phyloP scores from a whole-genome alignment of 2,329 filamentous ascomycete species.

The Colletotrichum chlorophyti region DNA sequence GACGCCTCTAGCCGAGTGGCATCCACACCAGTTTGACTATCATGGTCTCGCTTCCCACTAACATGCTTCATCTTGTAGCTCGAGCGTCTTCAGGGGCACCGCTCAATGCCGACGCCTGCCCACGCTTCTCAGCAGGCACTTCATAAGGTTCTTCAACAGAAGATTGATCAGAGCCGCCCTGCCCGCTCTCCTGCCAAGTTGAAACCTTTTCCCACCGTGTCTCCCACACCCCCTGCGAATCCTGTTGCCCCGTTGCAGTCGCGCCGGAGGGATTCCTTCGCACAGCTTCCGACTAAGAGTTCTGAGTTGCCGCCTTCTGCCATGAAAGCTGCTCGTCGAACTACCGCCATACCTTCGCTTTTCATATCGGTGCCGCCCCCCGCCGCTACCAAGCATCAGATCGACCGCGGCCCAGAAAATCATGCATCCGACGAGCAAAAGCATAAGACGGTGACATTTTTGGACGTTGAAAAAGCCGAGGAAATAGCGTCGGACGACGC shows the following conservation, averaged over 20 bases:
- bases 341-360: constrained; percentile 34
- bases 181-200: constrained; percentile 11
- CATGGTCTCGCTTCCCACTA: constrained; percentile 20
- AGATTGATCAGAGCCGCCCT: constrained; percentile 12
- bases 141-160: constrained; percentile 25
- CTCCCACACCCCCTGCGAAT: constrained; percentile 14
- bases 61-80: constrained; percentile 24
- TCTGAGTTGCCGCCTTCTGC: constrained; percentile 15
- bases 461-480: constrained; percentile 40
- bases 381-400: constrained; percentile 8
- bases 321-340: constrained; percentile 22
- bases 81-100: constrained; percentile 29
- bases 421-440: constrained; percentile 34
- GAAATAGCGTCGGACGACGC: constrained; percentile 49
- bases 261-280: constrained; percentile 21
- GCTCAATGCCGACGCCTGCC: constrained; percentile 12
- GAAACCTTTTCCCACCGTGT: constrained; percentile 16
- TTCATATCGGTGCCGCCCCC: constrained; percentile 41
- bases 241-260: constrained; percentile 24
- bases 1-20: constrained; percentile 7
- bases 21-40: constrained; percentile 17
- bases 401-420: constrained; percentile 21
- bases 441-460: constrained; percentile 49
- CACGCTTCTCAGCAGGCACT: constrained; percentile 24
- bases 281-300: not conserved